phyloP scores from a whole-genome alignment of 495 filamentous ascomycete species.

The Peziza echinospora region DNA sequence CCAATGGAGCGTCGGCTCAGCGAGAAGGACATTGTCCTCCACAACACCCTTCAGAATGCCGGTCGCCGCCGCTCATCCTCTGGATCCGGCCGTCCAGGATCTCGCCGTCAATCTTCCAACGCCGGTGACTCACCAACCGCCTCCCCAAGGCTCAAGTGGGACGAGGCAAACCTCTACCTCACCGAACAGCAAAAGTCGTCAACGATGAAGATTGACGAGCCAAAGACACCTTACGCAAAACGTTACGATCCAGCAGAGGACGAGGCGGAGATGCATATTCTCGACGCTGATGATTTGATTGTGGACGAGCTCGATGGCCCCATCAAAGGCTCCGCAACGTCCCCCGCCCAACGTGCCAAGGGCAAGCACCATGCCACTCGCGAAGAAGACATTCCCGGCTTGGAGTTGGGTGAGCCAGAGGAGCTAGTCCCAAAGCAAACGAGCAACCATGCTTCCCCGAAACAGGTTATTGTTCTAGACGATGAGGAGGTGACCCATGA shows the following conservation, averaged over 20 bases:
- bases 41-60: constrained; percentile 87
- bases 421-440: constrained; percentile 31
- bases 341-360: constrained; percentile 8
- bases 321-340: constrained; percentile 2
- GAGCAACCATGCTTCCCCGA: constrained; percentile 29
- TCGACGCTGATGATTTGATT: constrained; percentile 35
- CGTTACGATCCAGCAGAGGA: constrained; percentile 81
- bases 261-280: constrained; percentile 42
- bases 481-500: constrained; percentile 34
- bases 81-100: constrained; percentile 34
- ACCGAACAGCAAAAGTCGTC: constrained; percentile 84
- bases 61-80: constrained; percentile 75
- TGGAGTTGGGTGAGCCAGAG: constrained; percentile 90
- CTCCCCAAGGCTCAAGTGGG: constrained; percentile 64
- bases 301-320: constrained; percentile 50
- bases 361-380: constrained; percentile 16
- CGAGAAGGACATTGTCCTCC: constrained; percentile 70
- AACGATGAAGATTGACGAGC: constrained; percentile 98
- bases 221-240: constrained; percentile 85
- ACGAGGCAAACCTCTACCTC: constrained; percentile 89
- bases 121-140: constrained; percentile 22
- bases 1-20: constrained; percentile 27
- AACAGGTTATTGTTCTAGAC: constrained; percentile 52
- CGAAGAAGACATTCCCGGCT: constrained; percentile 70
- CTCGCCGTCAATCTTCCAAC: constrained; percentile 47